Percentiles rank a stretch among this genome's conserved stretches.
Conservation (phyloP, 148 eudicot genomes). For the Rhododendron mucronatum region DNA sequence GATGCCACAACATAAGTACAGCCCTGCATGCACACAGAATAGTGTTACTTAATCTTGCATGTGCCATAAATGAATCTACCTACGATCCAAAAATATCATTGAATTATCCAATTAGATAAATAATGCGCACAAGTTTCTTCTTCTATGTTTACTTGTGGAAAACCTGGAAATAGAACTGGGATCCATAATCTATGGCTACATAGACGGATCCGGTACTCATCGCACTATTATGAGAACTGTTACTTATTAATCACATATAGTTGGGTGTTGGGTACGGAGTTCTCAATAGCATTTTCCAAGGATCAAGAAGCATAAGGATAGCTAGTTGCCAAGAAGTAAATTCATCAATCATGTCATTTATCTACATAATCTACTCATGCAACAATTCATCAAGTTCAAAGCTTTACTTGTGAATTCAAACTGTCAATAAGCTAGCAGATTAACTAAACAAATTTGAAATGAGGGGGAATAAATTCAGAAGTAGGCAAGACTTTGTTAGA, state of each 20-base stretch:
- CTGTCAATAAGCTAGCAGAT: not conserved
- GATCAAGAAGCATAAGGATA: not conserved
- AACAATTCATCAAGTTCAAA: not conserved
- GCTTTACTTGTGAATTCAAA: not conserved
- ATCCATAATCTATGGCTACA: not conserved
- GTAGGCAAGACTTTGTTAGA: not conserved
- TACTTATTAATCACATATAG: not conserved
- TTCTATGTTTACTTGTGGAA: not conserved
- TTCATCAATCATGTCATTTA: not conserved
- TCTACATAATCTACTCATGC: not conserved
- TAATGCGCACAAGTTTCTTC: not conserved
- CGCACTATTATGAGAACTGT: not conserved
- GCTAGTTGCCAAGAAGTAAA: not conserved
- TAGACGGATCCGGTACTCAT: not conserved
- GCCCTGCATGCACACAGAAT: constrained; percentile 46
- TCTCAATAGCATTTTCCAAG: not conserved
- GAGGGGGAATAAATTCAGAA: not conserved
- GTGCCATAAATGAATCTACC: not conserved
- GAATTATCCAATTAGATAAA: not conserved
- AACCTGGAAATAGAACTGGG: not conserved
- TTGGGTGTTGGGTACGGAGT: no score
- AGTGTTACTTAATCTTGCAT: constrained; percentile 8
- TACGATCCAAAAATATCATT: not conserved
- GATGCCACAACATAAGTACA: constrained; percentile 52
- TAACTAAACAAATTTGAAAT: not conserved